Conservation (phyloP, 768 basidiomycete species). For the Tephrocybe rancida region DNA sequence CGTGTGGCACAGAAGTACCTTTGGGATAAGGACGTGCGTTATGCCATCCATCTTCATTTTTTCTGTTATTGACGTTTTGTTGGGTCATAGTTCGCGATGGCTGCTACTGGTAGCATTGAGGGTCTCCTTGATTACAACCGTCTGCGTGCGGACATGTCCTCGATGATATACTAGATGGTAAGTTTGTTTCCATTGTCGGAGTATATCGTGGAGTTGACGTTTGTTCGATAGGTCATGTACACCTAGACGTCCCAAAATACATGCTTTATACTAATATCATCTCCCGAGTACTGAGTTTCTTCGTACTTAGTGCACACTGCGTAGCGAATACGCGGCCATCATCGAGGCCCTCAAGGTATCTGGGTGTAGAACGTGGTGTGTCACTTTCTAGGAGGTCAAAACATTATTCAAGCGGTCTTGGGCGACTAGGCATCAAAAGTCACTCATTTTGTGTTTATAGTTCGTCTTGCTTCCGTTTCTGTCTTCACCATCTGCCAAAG, state of each 20-base stretch:
- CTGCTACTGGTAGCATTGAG: slow-evolving; percentile 88
- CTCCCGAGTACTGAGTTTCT: no score
- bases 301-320: slow-evolving; percentile 1
- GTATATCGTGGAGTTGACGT: not conserved
- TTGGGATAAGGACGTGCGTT: slow-evolving; percentile 91
- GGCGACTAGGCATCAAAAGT: no score
- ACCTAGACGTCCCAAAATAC: slow-evolving; percentile 15
- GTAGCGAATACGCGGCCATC: no score
- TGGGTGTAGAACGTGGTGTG: no score
- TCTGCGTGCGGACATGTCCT: slow-evolving; percentile 81
- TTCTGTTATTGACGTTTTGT: slow-evolving; percentile 7
- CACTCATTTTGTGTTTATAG: no score
- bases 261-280: slow-evolving; percentile 9
- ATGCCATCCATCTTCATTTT: not conserved
- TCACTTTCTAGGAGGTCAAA: no score
- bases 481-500: no score
- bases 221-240: slow-evolving; percentile 1
- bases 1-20: slow-evolving; percentile 95
- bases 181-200: not conserved
- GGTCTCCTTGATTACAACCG: slow-evolving; percentile 96
- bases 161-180: slow-evolving; percentile 66
- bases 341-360: no score
- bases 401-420: no score
- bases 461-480: no score
- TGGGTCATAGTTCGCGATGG: slow-evolving; percentile 67